phyloP scores from a whole-genome alignment of 495 filamentous ascomycete species.

The Articulospora tetracladia region DNA sequence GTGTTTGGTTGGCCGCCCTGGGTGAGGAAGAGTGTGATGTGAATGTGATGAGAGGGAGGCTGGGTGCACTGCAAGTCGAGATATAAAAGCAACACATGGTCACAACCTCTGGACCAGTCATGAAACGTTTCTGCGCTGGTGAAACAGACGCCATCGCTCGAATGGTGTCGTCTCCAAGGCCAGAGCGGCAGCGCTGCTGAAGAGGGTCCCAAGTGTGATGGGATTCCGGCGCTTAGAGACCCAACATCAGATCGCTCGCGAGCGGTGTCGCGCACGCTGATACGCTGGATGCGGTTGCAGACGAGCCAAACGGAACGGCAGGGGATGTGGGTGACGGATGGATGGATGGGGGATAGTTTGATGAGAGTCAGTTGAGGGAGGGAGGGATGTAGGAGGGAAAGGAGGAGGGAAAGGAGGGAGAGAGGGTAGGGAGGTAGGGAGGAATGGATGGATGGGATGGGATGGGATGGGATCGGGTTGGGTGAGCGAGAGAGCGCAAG shows the following conservation, averaged over 20 bases:
- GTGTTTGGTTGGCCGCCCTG: not conserved
- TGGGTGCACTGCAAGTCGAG: not conserved
- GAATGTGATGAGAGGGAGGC: not conserved
- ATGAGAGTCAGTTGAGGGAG: too few species aligned
- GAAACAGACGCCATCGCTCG: conserved; percentile 23
- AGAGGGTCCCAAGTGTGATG: conserved; percentile 6
- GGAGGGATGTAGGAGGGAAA: too few species aligned
- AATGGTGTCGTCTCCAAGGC: not conserved
- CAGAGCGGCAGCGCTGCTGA: not conserved
- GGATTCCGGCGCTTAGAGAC: conserved; percentile 15
- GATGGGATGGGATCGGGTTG: too few species aligned
- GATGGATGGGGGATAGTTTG: too few species aligned
- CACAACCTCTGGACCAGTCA: conserved; percentile 16
- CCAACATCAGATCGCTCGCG: not conserved
- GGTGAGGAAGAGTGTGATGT: not conserved
- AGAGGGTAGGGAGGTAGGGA: too few species aligned
- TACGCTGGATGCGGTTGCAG: not conserved
- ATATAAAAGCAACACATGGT: conserved; percentile 9
- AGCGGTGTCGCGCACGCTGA: not conserved
- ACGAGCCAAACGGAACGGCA: not conserved
- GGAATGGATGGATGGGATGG: too few species aligned
- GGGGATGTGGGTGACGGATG: too few species aligned
- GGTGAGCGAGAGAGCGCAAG: too few species aligned
- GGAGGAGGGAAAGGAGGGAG: too few species aligned
- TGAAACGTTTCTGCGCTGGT: conserved; percentile 15